Percentiles rank a stretch among this genome's conserved stretches.
Conservation (phyloP, 2,329 filamentous ascomycete species). For the Aspergillus texensis region DNA sequence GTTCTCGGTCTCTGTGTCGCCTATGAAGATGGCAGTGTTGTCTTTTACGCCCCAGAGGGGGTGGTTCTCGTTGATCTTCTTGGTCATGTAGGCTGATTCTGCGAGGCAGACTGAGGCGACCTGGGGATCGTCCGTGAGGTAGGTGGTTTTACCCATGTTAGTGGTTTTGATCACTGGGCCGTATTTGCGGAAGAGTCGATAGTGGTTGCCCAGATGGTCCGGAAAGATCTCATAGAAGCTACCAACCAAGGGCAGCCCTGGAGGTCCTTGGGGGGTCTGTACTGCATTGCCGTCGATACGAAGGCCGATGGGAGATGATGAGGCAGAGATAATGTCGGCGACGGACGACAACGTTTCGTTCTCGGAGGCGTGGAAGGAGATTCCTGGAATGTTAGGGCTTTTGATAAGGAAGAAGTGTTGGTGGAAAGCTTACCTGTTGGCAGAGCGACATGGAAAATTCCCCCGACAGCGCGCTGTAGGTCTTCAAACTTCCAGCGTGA, state of each 20-base stretch:
- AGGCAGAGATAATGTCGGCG: conserved; percentile 8
- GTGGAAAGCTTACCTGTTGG: conserved; percentile 45
- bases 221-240: conserved; percentile 58
- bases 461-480: conserved; percentile 57
- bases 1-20: conserved; percentile 28
- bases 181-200: conserved; percentile 55
- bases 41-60: conserved; percentile 28
- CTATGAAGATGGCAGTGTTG: conserved; percentile 27
- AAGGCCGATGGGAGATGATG: conserved; percentile 18
- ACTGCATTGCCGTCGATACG: conserved; percentile 27
- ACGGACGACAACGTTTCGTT: conserved; percentile 10
- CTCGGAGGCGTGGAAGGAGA: conserved; percentile 15
- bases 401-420: background rate
- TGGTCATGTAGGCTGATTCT: conserved; percentile 56
- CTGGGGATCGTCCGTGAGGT: conserved; percentile 53
- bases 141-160: conserved; percentile 54
- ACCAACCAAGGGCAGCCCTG: conserved; percentile 43
- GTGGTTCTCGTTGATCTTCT: conserved; percentile 43
- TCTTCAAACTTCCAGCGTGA: conserved; percentile 51
- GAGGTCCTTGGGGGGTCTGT: conserved; percentile 24
- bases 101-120: conserved; percentile 49
- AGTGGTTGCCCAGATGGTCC: conserved; percentile 59
- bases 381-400: conserved; percentile 4
- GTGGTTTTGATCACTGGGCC: conserved; percentile 54
- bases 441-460: conserved; percentile 49